Percentiles rank a stretch among this genome's conserved stretches.
Evolutionary conservation across 495 filamentous ascomycete genomes (phyloP).

Genomic region (Lophium mytilinum): DNA sequence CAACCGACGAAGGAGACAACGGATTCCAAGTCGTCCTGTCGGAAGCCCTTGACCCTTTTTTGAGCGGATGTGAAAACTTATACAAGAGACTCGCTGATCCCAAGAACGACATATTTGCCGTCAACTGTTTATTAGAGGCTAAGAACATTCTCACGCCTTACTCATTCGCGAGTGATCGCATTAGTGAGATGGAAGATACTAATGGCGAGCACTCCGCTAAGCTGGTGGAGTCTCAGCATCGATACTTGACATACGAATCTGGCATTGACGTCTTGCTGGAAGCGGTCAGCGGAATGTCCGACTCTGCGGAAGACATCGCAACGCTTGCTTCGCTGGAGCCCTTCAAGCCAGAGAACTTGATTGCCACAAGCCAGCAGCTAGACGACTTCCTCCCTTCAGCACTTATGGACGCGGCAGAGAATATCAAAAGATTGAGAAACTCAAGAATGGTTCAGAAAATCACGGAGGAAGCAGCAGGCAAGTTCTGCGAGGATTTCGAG

Average conservation of each 20-base stretch:
- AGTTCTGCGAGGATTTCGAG: constrained; percentile 87
- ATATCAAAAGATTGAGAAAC: constrained; percentile 64
- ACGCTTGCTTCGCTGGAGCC: constrained; percentile 47
- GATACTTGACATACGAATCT: constrained; percentile 64
- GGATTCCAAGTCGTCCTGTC: constrained; percentile 67
- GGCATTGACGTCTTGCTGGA: constrained; percentile 62
- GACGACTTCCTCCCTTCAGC: constrained; percentile 91
- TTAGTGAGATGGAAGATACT: constrained; percentile 40
- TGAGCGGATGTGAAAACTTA: constrained; percentile 63
- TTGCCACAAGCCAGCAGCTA: constrained; percentile 61
- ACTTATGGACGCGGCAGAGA: constrained; percentile 80
- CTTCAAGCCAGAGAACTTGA: constrained; percentile 57
- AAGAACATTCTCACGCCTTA: constrained; percentile 44
- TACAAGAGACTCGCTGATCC: constrained; percentile 51
- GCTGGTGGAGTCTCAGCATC: constrained; percentile 53
- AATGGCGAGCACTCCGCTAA: constrained; percentile 32
- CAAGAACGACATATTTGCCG: constrained; percentile 61
- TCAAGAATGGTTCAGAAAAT: constrained; percentile 61
- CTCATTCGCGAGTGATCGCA: constrained; percentile 45
- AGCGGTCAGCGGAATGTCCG: constrained; percentile 46
- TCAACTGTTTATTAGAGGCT: constrained; percentile 69
- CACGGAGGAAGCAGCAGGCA: constrained; percentile 74
- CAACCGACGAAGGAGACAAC: constrained; percentile 46
- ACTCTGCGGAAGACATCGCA: constrained; percentile 37
- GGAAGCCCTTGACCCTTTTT: constrained; percentile 79